Evolutionary conservation across 1,284 basidiomycete genomes (phyloP).

Genomic region (Trichosporon sp.): DNA sequence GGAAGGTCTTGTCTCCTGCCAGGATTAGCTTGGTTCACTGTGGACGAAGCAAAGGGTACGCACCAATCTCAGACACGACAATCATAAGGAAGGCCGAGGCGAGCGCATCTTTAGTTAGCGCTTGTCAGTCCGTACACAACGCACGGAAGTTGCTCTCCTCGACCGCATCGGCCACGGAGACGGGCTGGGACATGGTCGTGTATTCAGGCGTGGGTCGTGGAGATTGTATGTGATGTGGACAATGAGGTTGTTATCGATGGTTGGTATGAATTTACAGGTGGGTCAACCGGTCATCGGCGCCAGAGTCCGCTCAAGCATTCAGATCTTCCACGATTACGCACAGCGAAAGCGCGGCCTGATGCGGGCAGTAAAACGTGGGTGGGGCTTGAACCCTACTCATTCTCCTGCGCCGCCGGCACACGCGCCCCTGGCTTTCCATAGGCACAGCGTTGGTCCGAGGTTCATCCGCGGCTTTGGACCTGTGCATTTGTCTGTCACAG

Average conservation of each 20-base stretch:
- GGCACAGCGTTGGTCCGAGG: neutral
- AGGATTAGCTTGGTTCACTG: neutral
- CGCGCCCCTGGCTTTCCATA: neutral
- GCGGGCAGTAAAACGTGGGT: constrained; percentile 15
- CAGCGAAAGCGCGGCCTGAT: neutral
- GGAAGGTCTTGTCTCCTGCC: constrained; percentile 93
- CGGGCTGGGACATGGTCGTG: neutral
- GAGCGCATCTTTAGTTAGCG: constrained; percentile 61
- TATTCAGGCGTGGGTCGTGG: too few species aligned
- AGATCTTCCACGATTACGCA: constrained; percentile 3
- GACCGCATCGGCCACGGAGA: neutral
- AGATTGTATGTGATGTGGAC: neutral
- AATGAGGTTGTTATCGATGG: neutral
- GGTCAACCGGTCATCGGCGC: constrained; percentile 3
- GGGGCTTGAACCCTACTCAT: neutral
- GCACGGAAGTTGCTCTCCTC: constrained; percentile 28
- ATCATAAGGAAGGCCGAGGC: constrained; percentile 82
- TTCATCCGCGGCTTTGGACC: neutral
- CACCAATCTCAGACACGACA: constrained; percentile 76
- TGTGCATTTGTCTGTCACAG: neutral
- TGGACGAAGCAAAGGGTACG: constrained; percentile 20
- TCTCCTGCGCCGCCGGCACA: neutral
- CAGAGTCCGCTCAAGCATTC: neutral
- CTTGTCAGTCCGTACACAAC: neutral
- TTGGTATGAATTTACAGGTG: neutral